Evolutionary conservation across 495 filamentous ascomycete genomes (phyloP).

Genomic region (Neohortaea acidophila): DNA sequence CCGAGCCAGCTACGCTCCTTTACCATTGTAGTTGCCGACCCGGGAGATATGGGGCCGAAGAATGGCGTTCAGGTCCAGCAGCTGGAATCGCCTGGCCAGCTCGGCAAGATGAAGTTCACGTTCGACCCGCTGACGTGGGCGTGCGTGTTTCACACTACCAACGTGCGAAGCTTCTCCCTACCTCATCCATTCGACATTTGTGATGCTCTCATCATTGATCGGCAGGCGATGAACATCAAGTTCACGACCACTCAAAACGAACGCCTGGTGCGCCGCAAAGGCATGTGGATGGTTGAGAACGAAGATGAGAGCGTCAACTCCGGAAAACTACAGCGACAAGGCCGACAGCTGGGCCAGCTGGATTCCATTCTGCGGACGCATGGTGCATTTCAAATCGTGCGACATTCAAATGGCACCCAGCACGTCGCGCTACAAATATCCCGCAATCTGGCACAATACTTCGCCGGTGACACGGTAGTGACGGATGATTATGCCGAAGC

Average conservation of each 20-base stretch:
- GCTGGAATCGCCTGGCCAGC: slow-evolving; percentile 32
- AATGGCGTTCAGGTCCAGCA: slow-evolving; percentile 36
- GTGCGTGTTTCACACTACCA: slow-evolving; percentile 1
- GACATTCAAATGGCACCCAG: slow-evolving; percentile 15
- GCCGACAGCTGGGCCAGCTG: slow-evolving; percentile 36
- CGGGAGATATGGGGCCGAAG: slow-evolving; percentile 36
- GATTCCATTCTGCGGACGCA: slow-evolving; percentile 36
- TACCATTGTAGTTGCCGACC: slow-evolving; percentile 33
- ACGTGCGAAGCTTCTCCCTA: slow-evolving; percentile 4
- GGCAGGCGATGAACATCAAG: too few relatives aligned
- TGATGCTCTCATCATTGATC: too few relatives aligned
- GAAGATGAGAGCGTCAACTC: too few relatives aligned
- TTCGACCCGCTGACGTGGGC: slow-evolving; percentile 4
- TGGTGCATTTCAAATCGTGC: slow-evolving; percentile 32
- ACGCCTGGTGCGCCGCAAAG: too few relatives aligned
- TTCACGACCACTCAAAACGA: too few relatives aligned
- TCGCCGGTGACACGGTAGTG: slow-evolving; percentile 39
- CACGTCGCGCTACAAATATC: slow-evolving; percentile 39
- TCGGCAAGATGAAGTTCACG: slow-evolving; percentile 19
- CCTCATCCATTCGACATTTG: too few relatives aligned
- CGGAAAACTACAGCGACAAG: too few relatives aligned
- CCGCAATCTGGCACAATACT: slow-evolving; percentile 45
- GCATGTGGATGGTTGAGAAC: too few relatives aligned
- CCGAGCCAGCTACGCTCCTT: slow-evolving; percentile 26
- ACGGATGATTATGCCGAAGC: slow-evolving; percentile 11